Base-by-base conservation (phyloP, 805 yeast genomes). In the Saturnispora quitensis region DNA sequence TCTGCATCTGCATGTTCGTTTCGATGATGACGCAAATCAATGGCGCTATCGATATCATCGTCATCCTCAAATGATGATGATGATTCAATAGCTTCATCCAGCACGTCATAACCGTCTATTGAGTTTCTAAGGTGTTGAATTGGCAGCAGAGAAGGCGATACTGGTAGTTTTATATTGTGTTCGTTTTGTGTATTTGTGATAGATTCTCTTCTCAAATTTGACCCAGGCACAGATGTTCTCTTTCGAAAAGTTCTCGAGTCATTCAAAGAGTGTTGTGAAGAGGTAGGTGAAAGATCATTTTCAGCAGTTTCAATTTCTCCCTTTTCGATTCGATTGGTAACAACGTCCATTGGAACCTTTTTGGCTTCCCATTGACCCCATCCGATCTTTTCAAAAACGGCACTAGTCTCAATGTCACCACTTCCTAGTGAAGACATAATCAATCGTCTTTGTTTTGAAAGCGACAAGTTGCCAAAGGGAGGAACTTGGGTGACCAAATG, bases 301-400 rank as follows among this genome's bases (percentile, higher is more conserved):
- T 25, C 35, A 22, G 44, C 18, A 10, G 24, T 48, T 13, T 34
- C 36, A 10, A 28, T 3, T 40, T 50, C 44, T 13, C 48, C 46
- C 42, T 53, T 45, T 33, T 53, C 55, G 51, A 62, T 63, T 43
- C 60, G 58, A 15, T 43, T 38, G 4, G 54, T 50, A n/a, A 65
- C 64, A 31, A 56, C 59, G 15, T 62, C 68, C 5, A 48, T 53
- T 2, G 61, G 44, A 5, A 63, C 79, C 47, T 72, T 69, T 59
- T 81, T 76, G 3, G 90, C 95, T 24, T 86, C 86, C 98, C 98
- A 90, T 66, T 90, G 95, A 54, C 98, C 98, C 98, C 98, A 90
- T 22, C 97, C 97, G 33, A 90, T 89, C 69, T 90, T 90, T 62
- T 89, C 95, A 69, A 90, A 90, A 15, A 84, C 78, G 43, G 86